Conservation (phyloP, 2,329 filamentous ascomycete genomes). For the Geosmithia morbida region DNA sequence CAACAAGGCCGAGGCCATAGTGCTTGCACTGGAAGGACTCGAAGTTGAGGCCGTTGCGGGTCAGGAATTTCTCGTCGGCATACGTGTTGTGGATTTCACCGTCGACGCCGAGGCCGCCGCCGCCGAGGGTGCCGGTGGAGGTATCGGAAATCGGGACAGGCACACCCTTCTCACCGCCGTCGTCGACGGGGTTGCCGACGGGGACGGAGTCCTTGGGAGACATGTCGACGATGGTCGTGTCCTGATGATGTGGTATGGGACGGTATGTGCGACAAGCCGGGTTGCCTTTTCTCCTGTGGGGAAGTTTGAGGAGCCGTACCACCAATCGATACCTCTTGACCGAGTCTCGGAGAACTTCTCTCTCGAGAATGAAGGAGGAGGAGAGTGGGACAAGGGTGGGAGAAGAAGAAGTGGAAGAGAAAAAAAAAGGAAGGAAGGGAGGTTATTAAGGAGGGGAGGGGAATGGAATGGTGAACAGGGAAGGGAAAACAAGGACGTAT, state of each 20-base stretch:
- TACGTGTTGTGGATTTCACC: slow-evolving; percentile 5
- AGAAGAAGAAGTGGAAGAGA: not conserved
- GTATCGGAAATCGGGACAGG: slow-evolving; percentile 1
- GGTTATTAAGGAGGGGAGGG: not conserved
- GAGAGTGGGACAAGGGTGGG: not conserved
- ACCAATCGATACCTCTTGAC: no score
- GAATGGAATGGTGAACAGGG: not conserved
- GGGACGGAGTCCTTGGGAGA: not conserved
- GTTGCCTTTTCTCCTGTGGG: not conserved
- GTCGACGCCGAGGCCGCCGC: slow-evolving; percentile 1
- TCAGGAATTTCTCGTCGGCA: slow-evolving; percentile 16
- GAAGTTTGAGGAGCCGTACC: not conserved
- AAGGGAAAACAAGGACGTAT: slow-evolving; percentile 4
- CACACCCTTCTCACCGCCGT: not conserved
- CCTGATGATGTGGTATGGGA: no score
- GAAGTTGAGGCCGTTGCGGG: slow-evolving; percentile 20
- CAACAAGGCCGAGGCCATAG: slow-evolving; percentile 16
- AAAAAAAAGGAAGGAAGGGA: not conserved
- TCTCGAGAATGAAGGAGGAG: not conserved
- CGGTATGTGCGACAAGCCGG: not conserved
- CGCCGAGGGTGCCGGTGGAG: not conserved
- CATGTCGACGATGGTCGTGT: no score
- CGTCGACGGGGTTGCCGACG: slow-evolving; percentile 1
- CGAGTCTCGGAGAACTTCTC: no score
- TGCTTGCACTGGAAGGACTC: slow-evolving; percentile 21